phyloP scores from a whole-genome alignment of 106 monocot species.

The Posidonia australis region DNA sequence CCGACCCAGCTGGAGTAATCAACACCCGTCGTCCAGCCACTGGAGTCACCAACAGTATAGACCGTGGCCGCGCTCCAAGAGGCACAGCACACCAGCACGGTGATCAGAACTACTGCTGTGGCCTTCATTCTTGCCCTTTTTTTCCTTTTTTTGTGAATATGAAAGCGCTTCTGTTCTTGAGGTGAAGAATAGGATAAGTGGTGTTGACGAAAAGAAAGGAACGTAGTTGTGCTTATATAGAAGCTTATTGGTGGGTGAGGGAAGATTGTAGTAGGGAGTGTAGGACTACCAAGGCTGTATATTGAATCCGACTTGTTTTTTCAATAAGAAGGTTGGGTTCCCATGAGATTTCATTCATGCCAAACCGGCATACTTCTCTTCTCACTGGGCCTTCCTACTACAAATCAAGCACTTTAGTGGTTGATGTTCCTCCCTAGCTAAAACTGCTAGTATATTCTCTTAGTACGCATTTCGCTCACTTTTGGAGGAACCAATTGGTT shows the following conservation, averaged over 20 bases:
- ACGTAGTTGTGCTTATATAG: not conserved
- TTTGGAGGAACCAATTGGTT: not conserved
- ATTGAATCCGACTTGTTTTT: too few relatives aligned
- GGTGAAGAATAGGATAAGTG: not conserved
- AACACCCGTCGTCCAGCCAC: slow-evolving; percentile 26
- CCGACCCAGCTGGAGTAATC: slow-evolving; percentile 36
- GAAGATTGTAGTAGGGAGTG: too few relatives aligned
- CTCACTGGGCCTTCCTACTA: too few relatives aligned
- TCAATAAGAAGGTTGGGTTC: too few relatives aligned
- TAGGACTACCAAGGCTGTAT: too few relatives aligned
- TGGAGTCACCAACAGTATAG: slow-evolving; percentile 46
- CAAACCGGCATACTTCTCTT: too few relatives aligned
- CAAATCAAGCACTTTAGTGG: too few relatives aligned
- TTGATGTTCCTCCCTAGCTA: too few relatives aligned
- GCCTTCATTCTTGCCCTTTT: not conserved
- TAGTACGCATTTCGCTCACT: not conserved
- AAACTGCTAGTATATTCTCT: not conserved
- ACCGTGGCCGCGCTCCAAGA: slow-evolving; percentile 18
- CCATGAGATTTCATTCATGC: too few relatives aligned
- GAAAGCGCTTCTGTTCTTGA: not conserved
- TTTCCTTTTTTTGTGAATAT: not conserved
- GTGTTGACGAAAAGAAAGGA: too few relatives aligned
- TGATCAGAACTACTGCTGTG: not conserved
- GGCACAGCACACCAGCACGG: slow-evolving; percentile 10
- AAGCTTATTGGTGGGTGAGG: too few relatives aligned